Conservation (phyloP, 306 rosid species). For the Cicer chorassanicum region DNA sequence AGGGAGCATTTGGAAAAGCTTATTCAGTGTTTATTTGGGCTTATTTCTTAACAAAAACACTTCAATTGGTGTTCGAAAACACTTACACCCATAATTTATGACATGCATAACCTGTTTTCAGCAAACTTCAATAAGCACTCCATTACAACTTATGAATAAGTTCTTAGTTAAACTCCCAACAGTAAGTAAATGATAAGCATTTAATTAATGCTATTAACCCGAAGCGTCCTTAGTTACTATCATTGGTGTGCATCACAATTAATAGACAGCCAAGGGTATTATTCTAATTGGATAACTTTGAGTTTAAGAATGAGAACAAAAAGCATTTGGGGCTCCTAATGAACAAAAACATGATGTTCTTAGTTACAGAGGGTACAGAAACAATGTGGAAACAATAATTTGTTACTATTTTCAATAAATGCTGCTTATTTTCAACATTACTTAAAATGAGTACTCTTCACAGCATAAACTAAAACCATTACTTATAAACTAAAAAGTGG, state of each 20-base stretch:
- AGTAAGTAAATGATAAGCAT: not conserved
- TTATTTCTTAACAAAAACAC: not conserved
- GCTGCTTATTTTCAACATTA: constrained; percentile 23
- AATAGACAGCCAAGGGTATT: not conserved
- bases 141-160: not conserved
- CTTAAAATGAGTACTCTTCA: constrained; percentile 23
- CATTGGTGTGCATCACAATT: constrained; percentile 24
- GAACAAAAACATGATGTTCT: constrained; percentile 25
- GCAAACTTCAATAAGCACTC: not conserved
- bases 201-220: not conserved
- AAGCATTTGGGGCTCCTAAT: constrained; percentile 18
- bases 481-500: constrained; percentile 24
- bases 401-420: constrained; percentile 28
- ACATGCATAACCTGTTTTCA: not conserved
- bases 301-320: constrained; percentile 28
- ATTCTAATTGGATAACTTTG: constrained; percentile 33
- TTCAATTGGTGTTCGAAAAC: not conserved
- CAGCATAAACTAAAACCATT: constrained; percentile 33
- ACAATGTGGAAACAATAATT: constrained; percentile 18
- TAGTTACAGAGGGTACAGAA: constrained; percentile 14
- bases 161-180: not conserved
- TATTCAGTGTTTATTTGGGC: not conserved
- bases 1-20: constrained; percentile 1
- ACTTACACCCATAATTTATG: not conserved
- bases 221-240: not conserved